phyloP scores from a whole-genome alignment of 1,284 basidiomycete genomes.

The Ganoderma lucidum region DNA sequence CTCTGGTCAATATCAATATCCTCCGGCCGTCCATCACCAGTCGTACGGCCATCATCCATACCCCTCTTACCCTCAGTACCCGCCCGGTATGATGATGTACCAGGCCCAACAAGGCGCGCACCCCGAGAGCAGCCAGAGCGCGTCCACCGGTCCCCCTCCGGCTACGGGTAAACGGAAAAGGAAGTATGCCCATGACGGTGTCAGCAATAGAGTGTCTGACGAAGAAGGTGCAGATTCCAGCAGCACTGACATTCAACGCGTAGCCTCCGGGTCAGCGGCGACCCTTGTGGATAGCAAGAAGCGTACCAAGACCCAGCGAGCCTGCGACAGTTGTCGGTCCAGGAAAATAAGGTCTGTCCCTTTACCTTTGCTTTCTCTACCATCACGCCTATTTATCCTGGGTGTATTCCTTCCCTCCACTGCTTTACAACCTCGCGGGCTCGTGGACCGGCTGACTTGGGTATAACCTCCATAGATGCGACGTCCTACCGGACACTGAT shows the following conservation, averaged over 20 bases:
- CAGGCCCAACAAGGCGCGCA: conserved; percentile 48
- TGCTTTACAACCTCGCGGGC: conserved; percentile 24
- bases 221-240: conserved; percentile 63
- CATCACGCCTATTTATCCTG: conserved; percentile 31
- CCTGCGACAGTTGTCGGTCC: conserved; percentile 91
- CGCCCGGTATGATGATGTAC: conserved; percentile 73
- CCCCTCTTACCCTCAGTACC: conserved; percentile 67
- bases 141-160: conserved; percentile 35
- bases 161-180: conserved; percentile 72
- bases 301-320: conserved; percentile 89
- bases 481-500: conserved; percentile 76
- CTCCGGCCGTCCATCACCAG: conserved; percentile 55
- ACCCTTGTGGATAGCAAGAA: conserved; percentile 71
- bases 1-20: conserved; percentile 58
- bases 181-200: conserved; percentile 52
- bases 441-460: conserved; percentile 39
- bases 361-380: conserved; percentile 37
- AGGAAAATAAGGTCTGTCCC: conserved; percentile 85
- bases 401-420: conserved; percentile 22
- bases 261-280: conserved; percentile 35
- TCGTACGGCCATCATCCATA: conserved; percentile 56
- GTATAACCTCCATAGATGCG: conserved; percentile 62
- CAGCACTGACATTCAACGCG: conserved; percentile 52
- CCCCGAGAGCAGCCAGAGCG: conserved; percentile 33
- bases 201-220: conserved; percentile 59